Conservation (phyloP, 768 basidiomycete genomes). For the Mycena sanguinolenta region DNA sequence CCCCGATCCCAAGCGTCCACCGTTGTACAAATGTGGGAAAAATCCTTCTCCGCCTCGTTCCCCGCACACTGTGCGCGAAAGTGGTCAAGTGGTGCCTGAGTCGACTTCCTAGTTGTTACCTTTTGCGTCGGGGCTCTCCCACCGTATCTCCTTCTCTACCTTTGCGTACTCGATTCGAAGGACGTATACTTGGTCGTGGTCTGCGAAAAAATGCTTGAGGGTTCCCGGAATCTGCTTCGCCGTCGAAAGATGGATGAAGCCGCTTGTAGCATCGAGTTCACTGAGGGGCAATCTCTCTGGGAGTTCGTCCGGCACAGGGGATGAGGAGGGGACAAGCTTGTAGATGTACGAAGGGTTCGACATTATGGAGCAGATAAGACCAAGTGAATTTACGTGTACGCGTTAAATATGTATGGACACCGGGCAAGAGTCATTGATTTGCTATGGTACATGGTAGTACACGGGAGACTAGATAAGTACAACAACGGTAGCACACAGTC, state of each 20-base stretch:
- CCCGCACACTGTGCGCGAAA: conserved; percentile 51
- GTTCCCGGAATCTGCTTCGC: conserved; percentile 62
- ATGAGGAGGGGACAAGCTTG: conserved; percentile 65
- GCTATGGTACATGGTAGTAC: background rate
- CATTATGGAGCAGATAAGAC: conserved; percentile 23
- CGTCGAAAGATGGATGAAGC: conserved; percentile 73
- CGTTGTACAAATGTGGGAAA: conserved; percentile 71
- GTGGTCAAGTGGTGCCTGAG: background rate
- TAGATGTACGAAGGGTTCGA: conserved; percentile 66
- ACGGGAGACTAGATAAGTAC: too few relatives aligned
- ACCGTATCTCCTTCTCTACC: conserved; percentile 57
- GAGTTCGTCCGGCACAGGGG: conserved; percentile 56
- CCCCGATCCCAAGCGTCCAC: conserved; percentile 53
- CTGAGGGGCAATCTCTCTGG: conserved; percentile 66
- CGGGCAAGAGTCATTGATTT: background rate
- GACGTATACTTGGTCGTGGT: conserved; percentile 55
- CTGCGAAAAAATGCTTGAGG: conserved; percentile 59
- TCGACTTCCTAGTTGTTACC: conserved; percentile 33
- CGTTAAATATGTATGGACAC: background rate
- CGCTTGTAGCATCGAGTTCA: conserved; percentile 57
- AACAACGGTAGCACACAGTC: background rate
- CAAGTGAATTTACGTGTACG: background rate
- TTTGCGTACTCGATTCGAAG: conserved; percentile 58
- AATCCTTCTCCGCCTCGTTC: conserved; percentile 59
- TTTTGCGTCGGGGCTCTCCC: conserved; percentile 61